Conservation (phyloP, 345 rosid genomes). For the Eucalyptus coolabah region DNA sequence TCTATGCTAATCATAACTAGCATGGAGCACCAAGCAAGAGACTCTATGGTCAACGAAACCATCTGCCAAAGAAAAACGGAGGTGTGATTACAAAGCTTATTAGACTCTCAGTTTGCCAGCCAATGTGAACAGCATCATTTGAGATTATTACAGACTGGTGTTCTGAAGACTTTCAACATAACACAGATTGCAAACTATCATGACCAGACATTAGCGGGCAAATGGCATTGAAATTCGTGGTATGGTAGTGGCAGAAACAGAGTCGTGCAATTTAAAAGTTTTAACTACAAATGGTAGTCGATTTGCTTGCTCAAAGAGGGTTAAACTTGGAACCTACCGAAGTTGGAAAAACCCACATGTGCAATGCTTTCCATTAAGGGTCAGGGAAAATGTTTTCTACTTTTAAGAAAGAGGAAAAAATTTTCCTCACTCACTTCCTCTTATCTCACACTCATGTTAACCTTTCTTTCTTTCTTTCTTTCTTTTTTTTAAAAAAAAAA, state of each 20-base stretch:
- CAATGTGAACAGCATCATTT: not conserved
- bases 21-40: constrained; percentile 78
- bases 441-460: no score
- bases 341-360: not conserved
- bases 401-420: no score
- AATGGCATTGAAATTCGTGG: not conserved
- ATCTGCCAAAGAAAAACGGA: constrained; percentile 16
- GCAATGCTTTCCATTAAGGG: not conserved
- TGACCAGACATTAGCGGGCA: not conserved
- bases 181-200: not conserved
- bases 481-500: rapidly evolving
- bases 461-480: no score
- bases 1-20: constrained; percentile 57
- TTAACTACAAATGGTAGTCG: not conserved
- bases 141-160: not conserved
- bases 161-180: not conserved
- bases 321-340: not conserved
- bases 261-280: not conserved
- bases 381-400: no score
- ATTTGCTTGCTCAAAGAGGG: not conserved
- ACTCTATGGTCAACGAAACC: constrained; percentile 50
- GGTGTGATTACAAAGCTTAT: not conserved
- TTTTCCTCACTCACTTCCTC: no score
- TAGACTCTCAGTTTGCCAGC: not conserved
- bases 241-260: not conserved